These are phyloP conservation scores for Trichoderma pleuroti DNA, from an alignment of 2,329 filamentous ascomycete species.

Conservation along the genomic window DNA sequence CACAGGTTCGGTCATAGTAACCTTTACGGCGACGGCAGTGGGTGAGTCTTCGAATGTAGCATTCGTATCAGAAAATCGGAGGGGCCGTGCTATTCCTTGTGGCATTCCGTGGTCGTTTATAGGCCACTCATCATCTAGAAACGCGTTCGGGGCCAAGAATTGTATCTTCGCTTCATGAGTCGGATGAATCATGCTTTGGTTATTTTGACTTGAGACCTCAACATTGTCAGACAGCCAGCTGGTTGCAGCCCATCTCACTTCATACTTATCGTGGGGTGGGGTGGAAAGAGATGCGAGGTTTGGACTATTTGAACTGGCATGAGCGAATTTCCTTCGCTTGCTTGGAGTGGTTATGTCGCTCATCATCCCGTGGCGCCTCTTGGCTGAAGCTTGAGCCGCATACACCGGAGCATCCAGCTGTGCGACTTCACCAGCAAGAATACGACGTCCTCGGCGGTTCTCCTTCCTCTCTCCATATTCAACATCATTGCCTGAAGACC, in stretches of 20 bases:
- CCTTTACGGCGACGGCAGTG: background rate
- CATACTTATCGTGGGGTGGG: background rate
- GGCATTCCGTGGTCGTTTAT: background rate
- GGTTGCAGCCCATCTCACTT: constrained; percentile 1
- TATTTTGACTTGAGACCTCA: background rate
- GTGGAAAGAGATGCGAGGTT: background rate
- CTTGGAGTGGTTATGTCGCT: constrained; percentile 23
- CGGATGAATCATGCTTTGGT: background rate
- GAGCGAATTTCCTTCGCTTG: constrained; percentile 20
- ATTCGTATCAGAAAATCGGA: background rate
- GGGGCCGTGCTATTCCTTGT: background rate
- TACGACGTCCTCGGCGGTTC: constrained; percentile 33
- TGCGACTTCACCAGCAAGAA: constrained; percentile 43
- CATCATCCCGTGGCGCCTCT: constrained; percentile 27
- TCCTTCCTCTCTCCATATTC: constrained; percentile 21
- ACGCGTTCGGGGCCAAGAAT: constrained; percentile 44
- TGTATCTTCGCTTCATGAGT: constrained; percentile 23
- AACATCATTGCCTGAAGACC: background rate
- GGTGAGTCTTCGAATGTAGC: background rate
- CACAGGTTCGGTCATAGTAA: background rate
- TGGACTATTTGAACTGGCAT: background rate
- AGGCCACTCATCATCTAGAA: constrained; percentile 31
- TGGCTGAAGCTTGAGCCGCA: constrained; percentile 36
- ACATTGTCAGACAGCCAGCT: background rate
- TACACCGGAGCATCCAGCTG: constrained; percentile 52